These are phyloP conservation scores for Yarrowia sp. DNA, from an alignment of 805 yeast genomes.

Conservation along the genomic window DNA sequence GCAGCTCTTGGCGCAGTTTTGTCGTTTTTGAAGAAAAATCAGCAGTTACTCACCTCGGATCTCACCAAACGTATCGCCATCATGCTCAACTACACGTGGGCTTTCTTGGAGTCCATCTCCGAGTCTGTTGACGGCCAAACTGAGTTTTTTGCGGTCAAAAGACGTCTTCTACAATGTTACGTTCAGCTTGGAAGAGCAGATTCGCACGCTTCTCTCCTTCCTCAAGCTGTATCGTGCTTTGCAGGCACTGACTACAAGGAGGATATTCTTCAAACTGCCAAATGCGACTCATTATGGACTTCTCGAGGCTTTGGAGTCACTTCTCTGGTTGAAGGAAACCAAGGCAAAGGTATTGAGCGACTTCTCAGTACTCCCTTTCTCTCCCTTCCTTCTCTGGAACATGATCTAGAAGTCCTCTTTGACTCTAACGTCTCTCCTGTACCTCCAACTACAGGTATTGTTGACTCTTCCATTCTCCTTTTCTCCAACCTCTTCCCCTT, in stretches of 20 bases:
- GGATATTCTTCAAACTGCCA: constrained; percentile 3
- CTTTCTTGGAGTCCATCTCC: constrained; percentile 34
- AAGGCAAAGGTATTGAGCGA: constrained; percentile 44
- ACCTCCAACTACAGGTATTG: constrained; percentile 48
- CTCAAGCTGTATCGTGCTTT: constrained; percentile 15
- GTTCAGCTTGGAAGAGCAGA: constrained; percentile 34
- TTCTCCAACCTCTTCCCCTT: constrained; percentile 69
- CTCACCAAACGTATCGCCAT: constrained; percentile 49
- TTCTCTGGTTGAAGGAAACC: constrained; percentile 32
- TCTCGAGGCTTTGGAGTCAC: constrained; percentile 20
- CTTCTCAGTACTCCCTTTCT: constrained; percentile 38
- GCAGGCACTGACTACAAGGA: constrained; percentile 13
- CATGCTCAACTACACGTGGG: constrained; percentile 47
- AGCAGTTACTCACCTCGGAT: constrained; percentile 43
- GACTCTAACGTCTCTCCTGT: constrained; percentile 31
- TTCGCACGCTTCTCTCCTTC: constrained; percentile 18
- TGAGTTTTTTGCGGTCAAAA: neutral
- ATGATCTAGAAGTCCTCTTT: constrained; percentile 9
- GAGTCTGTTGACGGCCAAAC: constrained; percentile 32
- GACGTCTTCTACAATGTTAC: constrained; percentile 44
- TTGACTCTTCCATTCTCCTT: constrained; percentile 77
- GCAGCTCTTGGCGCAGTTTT: constrained; percentile 58
- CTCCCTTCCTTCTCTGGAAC: constrained; percentile 28
- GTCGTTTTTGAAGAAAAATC: constrained; percentile 47
- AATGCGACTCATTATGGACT: constrained; percentile 18